These are phyloP conservation scores for Decorospora gaudefroyi DNA, from an alignment of 2,329 filamentous ascomycete species.

Conservation along the genomic window DNA sequence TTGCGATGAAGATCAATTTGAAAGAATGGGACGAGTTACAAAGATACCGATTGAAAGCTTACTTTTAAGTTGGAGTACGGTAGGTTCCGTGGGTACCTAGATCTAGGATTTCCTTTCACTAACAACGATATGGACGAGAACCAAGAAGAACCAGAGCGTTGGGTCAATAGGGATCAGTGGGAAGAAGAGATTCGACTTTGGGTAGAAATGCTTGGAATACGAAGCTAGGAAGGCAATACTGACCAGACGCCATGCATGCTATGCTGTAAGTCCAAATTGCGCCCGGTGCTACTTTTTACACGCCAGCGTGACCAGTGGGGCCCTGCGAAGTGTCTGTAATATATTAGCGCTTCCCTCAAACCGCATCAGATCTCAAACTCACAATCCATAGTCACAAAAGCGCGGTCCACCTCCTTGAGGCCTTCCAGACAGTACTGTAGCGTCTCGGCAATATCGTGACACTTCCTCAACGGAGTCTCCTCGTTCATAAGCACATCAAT, in stretches of 20 bases:
- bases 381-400: conserved; percentile 59
- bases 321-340: conserved; percentile 30
- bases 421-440: conserved; percentile 66
- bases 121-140: too few relatives aligned
- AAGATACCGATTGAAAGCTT: too few relatives aligned
- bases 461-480: conserved; percentile 56
- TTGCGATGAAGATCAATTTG: too few relatives aligned
- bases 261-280: background rate
- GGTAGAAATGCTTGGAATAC: too few relatives aligned
- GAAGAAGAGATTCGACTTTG: too few relatives aligned
- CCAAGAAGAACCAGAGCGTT: too few relatives aligned
- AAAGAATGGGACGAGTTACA: too few relatives aligned
- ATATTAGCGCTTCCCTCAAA: conserved; percentile 10
- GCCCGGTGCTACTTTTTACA: background rate
- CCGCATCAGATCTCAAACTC: conserved; percentile 24
- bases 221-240: background rate
- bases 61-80: too few relatives aligned
- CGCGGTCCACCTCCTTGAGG: conserved; percentile 57
- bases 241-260: conserved; percentile 8
- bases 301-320: conserved; percentile 29
- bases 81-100: too few relatives aligned
- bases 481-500: conserved; percentile 63
- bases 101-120: too few relatives aligned
- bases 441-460: conserved; percentile 66
- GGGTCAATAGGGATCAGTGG: too few relatives aligned